Evolutionary conservation across 805 yeast genomes (phyloP).

Genomic region (Schwanniomyces occidentalis): DNA sequence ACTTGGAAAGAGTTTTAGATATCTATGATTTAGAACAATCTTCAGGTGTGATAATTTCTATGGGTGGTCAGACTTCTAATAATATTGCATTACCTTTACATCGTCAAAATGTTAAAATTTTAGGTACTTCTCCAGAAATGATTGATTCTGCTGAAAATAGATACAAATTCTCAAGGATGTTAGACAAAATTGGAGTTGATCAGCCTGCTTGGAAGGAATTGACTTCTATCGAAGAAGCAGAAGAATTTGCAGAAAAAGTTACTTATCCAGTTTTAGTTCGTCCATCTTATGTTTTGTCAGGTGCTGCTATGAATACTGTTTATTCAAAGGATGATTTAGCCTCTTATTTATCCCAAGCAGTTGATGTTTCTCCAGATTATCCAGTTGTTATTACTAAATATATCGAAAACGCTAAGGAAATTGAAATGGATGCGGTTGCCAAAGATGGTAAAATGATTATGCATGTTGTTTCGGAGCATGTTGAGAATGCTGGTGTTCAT

Average conservation of each 20-base stretch:
- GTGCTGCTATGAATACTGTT: constrained; percentile 99
- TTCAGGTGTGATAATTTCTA: constrained; percentile 88
- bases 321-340: constrained; percentile 87
- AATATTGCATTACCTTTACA: constrained; percentile 91
- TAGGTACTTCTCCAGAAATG: constrained; percentile 98
- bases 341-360: constrained; percentile 87
- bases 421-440: constrained; percentile 99
- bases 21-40: constrained; percentile 91
- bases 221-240: constrained; percentile 91
- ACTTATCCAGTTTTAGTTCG: constrained; percentile 94
- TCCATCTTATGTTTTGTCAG: constrained; percentile 95
- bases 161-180: constrained; percentile 95
- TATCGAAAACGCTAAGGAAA: constrained; percentile 95
- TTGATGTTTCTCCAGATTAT: constrained; percentile 94
- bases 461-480: constrained; percentile 98
- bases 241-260: constrained; percentile 84
- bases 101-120: constrained; percentile 90
- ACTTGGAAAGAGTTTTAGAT: constrained; percentile 90
- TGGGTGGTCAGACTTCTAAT: constrained; percentile 99
- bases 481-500: constrained; percentile 98
- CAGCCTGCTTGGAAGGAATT: constrained; percentile 99
- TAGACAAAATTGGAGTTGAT: constrained; percentile 94
- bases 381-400: constrained; percentile 97
- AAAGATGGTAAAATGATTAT: constrained; percentile 89
- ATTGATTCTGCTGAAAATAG: constrained; percentile 98